Evolutionary conservation across 805 yeast species (phyloP), one percentile per base, ranked within the genome.

Genomic region (Vanderwaltozyma verrucispora): DNA sequence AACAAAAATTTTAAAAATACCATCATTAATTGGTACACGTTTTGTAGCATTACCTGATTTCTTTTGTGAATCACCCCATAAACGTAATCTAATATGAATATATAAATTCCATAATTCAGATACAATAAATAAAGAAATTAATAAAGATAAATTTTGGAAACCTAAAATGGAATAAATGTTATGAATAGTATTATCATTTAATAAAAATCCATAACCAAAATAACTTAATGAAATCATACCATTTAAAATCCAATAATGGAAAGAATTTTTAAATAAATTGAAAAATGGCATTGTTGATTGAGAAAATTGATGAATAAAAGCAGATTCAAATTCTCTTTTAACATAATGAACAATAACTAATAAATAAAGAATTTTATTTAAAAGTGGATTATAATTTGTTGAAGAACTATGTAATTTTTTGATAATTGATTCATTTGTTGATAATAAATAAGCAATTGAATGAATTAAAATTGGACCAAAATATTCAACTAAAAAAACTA

Each of bases 241-340:
- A 38, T 87, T 80, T 47, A 89, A 65, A n/a, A 84, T 59, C 96
- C 96, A 89, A 64, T 92, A 92, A 60, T 92, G 96, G 47, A 73
- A 67, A 28, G 87, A 79, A 65, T 92, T 92, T 64, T 88, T 86
- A 71, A 89, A 83, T 41, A 92, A 63, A 61, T 86, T 83, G 57
- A 75, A 72, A 30, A 82, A 51, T 4, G 98, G 98, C 98, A 92
- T 92, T 12, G 98, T 92, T 19, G 85, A 77, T 41, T 77, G 68
- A 17, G 96, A 83, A 56, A 92, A 92, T 43, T 72, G 69, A 63
- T 92, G 98, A 36, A 92, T 78, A 53, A 75, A 78, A 18, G 81
- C 46, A 8, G 96, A 86, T 63, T 92, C 98, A 46, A 72, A 71
- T 60, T 87, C 96, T 57, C 98, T 77, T 65, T 92, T 92, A 46